Evolutionary conservation across 2,329 filamentous ascomycete genomes (phyloP).

Genomic region (Curvularia eragrostidis): DNA sequence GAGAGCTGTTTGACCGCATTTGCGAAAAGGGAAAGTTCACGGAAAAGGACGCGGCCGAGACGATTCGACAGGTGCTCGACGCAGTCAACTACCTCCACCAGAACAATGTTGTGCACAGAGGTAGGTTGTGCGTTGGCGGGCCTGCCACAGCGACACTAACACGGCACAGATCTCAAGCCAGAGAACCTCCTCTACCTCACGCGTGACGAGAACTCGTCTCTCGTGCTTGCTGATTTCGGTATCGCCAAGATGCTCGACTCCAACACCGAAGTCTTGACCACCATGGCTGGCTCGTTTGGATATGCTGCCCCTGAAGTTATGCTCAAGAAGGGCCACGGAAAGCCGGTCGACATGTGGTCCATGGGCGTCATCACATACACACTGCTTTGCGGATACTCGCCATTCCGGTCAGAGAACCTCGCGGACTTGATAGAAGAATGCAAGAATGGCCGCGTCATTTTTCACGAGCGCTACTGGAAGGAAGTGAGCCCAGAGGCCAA

Average conservation of each 20-base stretch:
- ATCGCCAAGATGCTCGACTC: constrained; percentile 97
- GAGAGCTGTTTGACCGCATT: constrained; percentile 96
- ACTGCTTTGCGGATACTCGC: constrained; percentile 95
- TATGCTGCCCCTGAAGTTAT: constrained; percentile 98
- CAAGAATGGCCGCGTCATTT: constrained; percentile 80
- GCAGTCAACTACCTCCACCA: constrained; percentile 94
- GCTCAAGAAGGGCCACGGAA: constrained; percentile 96
- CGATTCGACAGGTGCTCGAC: constrained; percentile 89
- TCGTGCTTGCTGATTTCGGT: constrained; percentile 96
- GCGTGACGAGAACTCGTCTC: constrained; percentile 74
- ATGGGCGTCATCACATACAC: constrained; percentile 99
- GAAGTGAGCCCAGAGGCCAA: constrained; percentile 96
- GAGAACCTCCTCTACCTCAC: constrained; percentile 97
- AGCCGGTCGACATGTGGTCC: constrained; percentile 99
- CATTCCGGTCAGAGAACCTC: constrained; percentile 94
- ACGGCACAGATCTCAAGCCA: constrained; percentile 82
- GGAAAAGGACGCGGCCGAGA: constrained; percentile 95
- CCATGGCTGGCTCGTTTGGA: constrained; percentile 98
- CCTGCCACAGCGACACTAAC: constrained; percentile 28
- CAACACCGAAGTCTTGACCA: constrained; percentile 89
- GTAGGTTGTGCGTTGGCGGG: constrained; percentile 55
- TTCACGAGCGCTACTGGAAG: constrained; percentile 98
- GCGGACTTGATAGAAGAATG: constrained; percentile 95
- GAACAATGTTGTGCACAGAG: constrained; percentile 95
- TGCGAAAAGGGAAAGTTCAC: constrained; percentile 98